phyloP scores from a whole-genome alignment of 2,329 filamentous ascomycete species.

The Ophiocordyceps camponoti-saundersi region DNA sequence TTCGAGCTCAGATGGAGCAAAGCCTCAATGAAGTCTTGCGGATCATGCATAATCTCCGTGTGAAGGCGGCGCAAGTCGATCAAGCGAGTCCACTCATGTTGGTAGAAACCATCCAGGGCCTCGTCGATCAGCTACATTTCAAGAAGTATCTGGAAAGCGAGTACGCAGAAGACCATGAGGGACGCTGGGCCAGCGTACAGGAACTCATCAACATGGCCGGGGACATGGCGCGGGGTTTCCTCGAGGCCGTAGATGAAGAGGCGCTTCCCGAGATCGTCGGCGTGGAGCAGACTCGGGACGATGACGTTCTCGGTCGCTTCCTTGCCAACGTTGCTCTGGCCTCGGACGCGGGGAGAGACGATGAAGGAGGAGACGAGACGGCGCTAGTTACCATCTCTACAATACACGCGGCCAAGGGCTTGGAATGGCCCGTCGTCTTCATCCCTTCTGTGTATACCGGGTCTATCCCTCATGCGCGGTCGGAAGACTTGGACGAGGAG shows the following conservation, averaged over 20 bases:
- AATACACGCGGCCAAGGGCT: slow-evolving; percentile 86
- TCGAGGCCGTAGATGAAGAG: slow-evolving; percentile 30
- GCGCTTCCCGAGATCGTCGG: slow-evolving; percentile 52
- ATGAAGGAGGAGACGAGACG: slow-evolving; percentile 35
- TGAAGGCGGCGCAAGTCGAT: slow-evolving; percentile 11
- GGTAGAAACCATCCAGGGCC: slow-evolving; percentile 30
- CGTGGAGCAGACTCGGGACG: slow-evolving; percentile 49
- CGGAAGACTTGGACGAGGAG: slow-evolving; percentile 79
- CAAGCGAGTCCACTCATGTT: slow-evolving; percentile 16
- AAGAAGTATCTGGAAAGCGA: slow-evolving; percentile 56
- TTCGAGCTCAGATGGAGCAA: slow-evolving; percentile 32
- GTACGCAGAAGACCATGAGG: slow-evolving; percentile 58
- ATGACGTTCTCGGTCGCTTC: slow-evolving; percentile 53
- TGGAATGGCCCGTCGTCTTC: slow-evolving; percentile 95
- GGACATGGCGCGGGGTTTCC: slow-evolving; percentile 40
- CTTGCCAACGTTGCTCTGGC: slow-evolving; percentile 83
- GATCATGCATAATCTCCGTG: slow-evolving; percentile 17
- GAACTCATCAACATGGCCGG: slow-evolving; percentile 69
- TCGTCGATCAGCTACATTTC: slow-evolving; percentile 52
- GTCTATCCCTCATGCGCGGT: slow-evolving; percentile 73
- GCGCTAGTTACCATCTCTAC: slow-evolving; percentile 78
- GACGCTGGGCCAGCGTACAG: slow-evolving; percentile 74
- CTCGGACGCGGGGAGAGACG: slow-evolving; percentile 54
- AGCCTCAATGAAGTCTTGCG: slow-evolving; percentile 32
- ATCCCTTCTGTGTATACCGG: slow-evolving; percentile 80